Evolutionary conservation across 1,139 yeast genomes (phyloP).

Genomic region (Sugiyamaella neomexicana): DNA sequence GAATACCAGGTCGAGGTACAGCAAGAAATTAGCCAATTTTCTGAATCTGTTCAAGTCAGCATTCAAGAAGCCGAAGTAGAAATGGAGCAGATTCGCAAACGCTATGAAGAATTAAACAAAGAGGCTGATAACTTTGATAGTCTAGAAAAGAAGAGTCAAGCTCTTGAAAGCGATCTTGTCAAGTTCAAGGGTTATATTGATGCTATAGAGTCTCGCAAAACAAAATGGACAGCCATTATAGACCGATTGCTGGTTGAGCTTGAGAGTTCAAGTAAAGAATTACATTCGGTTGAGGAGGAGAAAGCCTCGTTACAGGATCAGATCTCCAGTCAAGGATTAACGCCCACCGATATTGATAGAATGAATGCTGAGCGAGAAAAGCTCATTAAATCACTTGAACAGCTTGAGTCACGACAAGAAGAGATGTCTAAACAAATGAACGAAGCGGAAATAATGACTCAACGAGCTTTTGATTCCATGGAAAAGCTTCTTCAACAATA

Average conservation of each 20-base stretch:
- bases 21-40: conserved; percentile 51
- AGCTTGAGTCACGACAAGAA: conserved; percentile 48
- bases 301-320: conserved; percentile 50
- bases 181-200: conserved; percentile 72
- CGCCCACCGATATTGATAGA: conserved; percentile 61
- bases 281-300: conserved; percentile 48
- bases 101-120: conserved; percentile 38
- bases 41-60: conserved; percentile 46
- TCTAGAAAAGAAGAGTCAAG: conserved; percentile 58
- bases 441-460: conserved; percentile 51
- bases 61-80: conserved; percentile 46
- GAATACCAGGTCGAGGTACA: conserved; percentile 58
- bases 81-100: conserved; percentile 41
- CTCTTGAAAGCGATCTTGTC: conserved; percentile 67
- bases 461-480: conserved; percentile 51
- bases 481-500: conserved; percentile 56
- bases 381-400: conserved; percentile 57
- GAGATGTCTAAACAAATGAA: conserved; percentile 42
- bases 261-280: conserved; percentile 47
- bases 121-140: conserved; percentile 46
- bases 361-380: conserved; percentile 63
- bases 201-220: conserved; percentile 61
- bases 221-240: conserved; percentile 62
- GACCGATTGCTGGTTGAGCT: conserved; percentile 59
- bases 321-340: conserved; percentile 56